Evolutionary conservation across 805 yeast species (phyloP).

Genomic region (Myxozyma mucilagina): DNA sequence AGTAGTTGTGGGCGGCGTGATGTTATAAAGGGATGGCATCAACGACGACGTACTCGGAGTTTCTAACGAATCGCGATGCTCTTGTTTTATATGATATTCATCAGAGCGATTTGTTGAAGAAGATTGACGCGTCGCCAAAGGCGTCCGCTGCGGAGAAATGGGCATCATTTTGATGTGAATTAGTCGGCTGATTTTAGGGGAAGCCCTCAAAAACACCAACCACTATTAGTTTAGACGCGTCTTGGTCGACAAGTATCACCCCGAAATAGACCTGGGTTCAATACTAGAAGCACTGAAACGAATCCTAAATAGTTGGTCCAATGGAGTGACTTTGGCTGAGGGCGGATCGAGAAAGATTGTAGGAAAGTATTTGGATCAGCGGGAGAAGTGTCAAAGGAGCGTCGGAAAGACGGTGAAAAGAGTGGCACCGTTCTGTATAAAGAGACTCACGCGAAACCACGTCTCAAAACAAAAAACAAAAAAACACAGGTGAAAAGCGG

Average conservation of each 20-base stretch:
- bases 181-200: not conserved
- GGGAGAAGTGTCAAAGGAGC: not conserved
- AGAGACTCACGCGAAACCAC: not conserved
- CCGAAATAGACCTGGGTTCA: no score
- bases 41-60: conserved; percentile 23
- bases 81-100: not conserved
- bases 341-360: not conserved
- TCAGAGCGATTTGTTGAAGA: not conserved
- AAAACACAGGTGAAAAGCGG: not conserved
- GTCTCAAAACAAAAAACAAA: not conserved
- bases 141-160: conserved; percentile 19
- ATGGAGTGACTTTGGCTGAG: not conserved
- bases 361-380: not conserved
- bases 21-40: conserved; percentile 42
- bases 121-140: conserved; percentile 11
- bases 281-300: not conserved
- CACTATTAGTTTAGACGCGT: no score
- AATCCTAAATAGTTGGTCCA: not conserved
- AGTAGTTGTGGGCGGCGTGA: conserved; percentile 39
- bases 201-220: no score
- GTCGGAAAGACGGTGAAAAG: conserved; percentile 9
- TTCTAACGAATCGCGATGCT: not conserved
- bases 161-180: not conserved
- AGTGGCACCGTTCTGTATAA: conserved; percentile 10
- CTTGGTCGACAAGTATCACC: no score